Percentiles rank a stretch among this genome's conserved stretches.
These are phyloP conservation scores for Herpotrichia juniperi DNA, from an alignment of 2,329 filamentous ascomycete genomes.

Conservation along the genomic window DNA sequence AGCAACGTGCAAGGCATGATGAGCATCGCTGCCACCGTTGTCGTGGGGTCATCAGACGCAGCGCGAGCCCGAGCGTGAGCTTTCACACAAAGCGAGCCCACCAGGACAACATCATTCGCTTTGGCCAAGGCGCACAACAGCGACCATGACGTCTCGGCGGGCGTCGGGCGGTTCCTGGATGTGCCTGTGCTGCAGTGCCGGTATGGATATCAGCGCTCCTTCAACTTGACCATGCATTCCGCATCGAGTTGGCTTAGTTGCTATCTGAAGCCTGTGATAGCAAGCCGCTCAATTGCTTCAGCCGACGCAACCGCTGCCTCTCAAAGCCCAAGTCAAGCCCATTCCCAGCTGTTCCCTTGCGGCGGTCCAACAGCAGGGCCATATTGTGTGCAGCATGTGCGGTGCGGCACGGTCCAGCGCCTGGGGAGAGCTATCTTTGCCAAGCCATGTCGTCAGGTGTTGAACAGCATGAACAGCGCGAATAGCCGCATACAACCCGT, in stretches of 20 bases:
- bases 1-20: conserved; percentile 1
- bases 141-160: background rate
- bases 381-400: conserved; percentile 11
- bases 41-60: background rate
- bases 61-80: background rate
- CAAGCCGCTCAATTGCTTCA: no score
- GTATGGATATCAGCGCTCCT: no score
- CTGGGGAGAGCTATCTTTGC: background rate
- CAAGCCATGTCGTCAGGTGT: no score
- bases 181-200: background rate
- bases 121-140: background rate
- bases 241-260: no score
- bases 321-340: no score
- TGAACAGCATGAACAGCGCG: no score
- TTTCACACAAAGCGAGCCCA: background rate
- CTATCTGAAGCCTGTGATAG: no score
- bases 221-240: no score
- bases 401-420: conserved; percentile 1
- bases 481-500: no score
- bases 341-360: background rate
- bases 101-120: background rate
- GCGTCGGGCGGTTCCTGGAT: background rate
- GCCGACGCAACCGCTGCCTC: no score
- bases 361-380: background rate
- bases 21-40: background rate